Evolutionary conservation across 257 asterid species (phyloP), one percentile per base, ranked within the genome.

Genomic region (Verbena officinalis): DNA sequence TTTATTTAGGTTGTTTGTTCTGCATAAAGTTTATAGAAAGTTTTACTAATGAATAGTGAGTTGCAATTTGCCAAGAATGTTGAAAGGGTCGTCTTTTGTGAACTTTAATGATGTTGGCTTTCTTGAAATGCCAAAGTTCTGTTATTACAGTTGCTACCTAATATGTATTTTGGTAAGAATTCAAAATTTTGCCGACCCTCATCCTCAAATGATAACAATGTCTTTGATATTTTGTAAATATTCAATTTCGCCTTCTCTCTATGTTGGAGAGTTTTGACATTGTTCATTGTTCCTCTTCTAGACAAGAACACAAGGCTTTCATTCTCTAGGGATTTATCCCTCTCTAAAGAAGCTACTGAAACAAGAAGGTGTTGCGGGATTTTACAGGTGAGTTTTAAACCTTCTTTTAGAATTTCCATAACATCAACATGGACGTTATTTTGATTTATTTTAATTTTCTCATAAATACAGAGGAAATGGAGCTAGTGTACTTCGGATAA

Each of bases 231-330:
- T 1, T 3, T 36, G 10, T 36, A 9, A 36, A 36, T 36, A 7
- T 36, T 36, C 40, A 36, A 36, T 36, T 9, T 30, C 36, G n/a
- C n/a, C n/a, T n/a, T n/a, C n/a, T n/a, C n/a, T 4, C 14, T 21
- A 19, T 45, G 13, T 56, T n/a, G 13, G 42, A 15, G 19, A 33
- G 73, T 76, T 50, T 56, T 78, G 36, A 68, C 16, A 24, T 43
- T 10, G 3, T 67, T 49, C 46, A 4, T 20, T 31, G 45, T 59
- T 44, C 31, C 34, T 67, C 48, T 77, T 76, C 14, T 61, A 94
- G 99, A 94, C 99, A 64, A 79, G 99, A 71, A 94, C 95, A 0
- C 84, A 85, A 38, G 97, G 97, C 39, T 94, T 75, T 66, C 96
- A 81, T 22, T 77, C 96, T 60, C 83, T 94, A 34, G 97, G 99